phyloP scores from a whole-genome alignment of 805 yeast genomes.

The Candida montana region DNA sequence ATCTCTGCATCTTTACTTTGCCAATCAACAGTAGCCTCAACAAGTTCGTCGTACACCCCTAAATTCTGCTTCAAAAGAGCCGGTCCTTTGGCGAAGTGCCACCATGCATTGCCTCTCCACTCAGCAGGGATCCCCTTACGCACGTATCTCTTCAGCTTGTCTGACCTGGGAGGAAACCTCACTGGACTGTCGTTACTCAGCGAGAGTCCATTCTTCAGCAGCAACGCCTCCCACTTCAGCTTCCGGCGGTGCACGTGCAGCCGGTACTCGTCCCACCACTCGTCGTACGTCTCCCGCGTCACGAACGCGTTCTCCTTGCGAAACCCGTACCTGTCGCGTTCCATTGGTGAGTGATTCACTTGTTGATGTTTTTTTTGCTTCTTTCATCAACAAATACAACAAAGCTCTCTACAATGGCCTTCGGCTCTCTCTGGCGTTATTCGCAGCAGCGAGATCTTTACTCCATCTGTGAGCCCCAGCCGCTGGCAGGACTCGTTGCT shows the following conservation, averaged over 20 bases:
- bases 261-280: conserved; percentile 68
- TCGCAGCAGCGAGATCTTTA: conserved; percentile 21
- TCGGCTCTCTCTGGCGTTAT: conserved; percentile 30
- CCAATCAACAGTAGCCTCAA: conserved; percentile 47
- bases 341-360: background rate
- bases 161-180: conserved; percentile 73
- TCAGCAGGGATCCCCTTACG: conserved; percentile 94
- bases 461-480: conserved; percentile 27
- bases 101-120: conserved; percentile 98
- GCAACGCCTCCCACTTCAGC: conserved; percentile 66
- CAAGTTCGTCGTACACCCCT: conserved; percentile 70
- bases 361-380: no score
- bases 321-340: conserved; percentile 82
- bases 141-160: conserved; percentile 72
- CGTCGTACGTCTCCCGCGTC: conserved; percentile 52
- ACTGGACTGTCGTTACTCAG: conserved; percentile 45
- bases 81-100: conserved; percentile 83
- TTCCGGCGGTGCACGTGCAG: conserved; percentile 59
- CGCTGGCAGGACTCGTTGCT: no score
- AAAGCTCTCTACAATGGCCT: conserved; percentile 21
- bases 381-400: no score
- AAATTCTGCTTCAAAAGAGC: conserved; percentile 61
- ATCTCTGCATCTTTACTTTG: conserved; percentile 81
- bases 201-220: conserved; percentile 64
- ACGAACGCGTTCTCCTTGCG: conserved; percentile 56